Conservation (phyloP, 352 stramenopile genomes). For the Pythium utonaiense region DNA sequence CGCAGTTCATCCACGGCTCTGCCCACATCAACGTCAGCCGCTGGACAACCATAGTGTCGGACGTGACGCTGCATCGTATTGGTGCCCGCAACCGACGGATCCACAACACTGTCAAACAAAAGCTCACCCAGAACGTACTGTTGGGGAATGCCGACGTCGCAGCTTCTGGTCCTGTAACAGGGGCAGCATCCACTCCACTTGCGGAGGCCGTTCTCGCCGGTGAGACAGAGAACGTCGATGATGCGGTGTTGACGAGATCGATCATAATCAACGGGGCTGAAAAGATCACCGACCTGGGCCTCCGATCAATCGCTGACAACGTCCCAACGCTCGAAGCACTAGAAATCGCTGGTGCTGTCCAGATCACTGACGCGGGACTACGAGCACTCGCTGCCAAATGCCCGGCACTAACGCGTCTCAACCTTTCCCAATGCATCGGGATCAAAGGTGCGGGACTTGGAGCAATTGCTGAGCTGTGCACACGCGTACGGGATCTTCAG, state of each 20-base stretch:
- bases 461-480: conserved; percentile 60
- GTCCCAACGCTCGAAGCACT: conserved; percentile 54
- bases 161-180: neutral
- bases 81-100: conserved; percentile 60
- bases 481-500: conserved; percentile 29
- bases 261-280: conserved; percentile 68
- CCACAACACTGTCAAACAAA: conserved; percentile 20
- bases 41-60: conserved; percentile 69
- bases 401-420: conserved; percentile 40
- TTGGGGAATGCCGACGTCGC: neutral
- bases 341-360: conserved; percentile 39
- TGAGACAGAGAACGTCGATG: conserved; percentile 7
- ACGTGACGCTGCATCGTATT: conserved; percentile 56
- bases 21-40: conserved; percentile 47
- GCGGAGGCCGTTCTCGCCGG: neutral
- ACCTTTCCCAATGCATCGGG: conserved; percentile 40
- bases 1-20: conserved; percentile 52
- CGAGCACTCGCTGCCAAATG: conserved; percentile 51
- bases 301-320: conserved; percentile 46
- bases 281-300: conserved; percentile 52
- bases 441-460: conserved; percentile 60
- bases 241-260: conserved; percentile 25
- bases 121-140: conserved; percentile 17
- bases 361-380: conserved; percentile 55
- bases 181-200: neutral